Evolutionary conservation across 2,329 filamentous ascomycete genomes (phyloP).

Genomic region (Diaporthe aspalathi): DNA sequence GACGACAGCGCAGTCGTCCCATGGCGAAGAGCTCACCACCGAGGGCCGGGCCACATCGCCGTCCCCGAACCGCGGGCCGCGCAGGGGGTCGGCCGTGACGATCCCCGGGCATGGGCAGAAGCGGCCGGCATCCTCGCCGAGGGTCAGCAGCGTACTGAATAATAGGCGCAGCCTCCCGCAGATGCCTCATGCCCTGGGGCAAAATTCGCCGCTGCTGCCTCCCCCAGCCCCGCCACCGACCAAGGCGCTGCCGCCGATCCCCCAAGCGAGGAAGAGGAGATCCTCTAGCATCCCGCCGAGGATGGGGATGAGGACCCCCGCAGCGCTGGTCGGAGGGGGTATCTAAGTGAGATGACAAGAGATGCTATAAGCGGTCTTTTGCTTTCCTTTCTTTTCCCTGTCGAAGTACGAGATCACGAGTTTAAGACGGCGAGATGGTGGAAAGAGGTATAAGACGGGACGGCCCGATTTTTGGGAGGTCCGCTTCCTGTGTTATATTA

Average conservation of each 20-base stretch:
- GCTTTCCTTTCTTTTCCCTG: neutral
- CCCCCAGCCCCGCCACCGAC: slow-evolving; percentile 67
- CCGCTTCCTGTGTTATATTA: neutral
- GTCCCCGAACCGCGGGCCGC: slow-evolving; percentile 12
- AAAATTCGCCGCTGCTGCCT: slow-evolving; percentile 57
- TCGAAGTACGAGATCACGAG: neutral
- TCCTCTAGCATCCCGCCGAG: slow-evolving; percentile 32
- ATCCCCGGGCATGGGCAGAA: slow-evolving; percentile 18
- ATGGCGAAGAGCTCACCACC: neutral
- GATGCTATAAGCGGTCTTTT: neutral
- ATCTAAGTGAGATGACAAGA: neutral
- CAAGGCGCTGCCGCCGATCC: slow-evolving; percentile 66
- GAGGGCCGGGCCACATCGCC: slow-evolving; percentile 8
- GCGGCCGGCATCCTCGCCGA: slow-evolving; percentile 28
- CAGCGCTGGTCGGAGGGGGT: neutral
- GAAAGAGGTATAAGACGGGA: neutral
- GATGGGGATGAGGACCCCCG: slow-evolving; percentile 27
- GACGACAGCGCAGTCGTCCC: neutral
- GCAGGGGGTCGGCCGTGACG: slow-evolving; percentile 40
- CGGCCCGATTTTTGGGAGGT: neutral
- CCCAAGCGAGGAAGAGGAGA: slow-evolving; percentile 46
- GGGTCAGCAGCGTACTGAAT: neutral
- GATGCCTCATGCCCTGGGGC: slow-evolving; percentile 27
- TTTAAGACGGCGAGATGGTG: neutral
- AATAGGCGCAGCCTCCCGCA: slow-evolving; percentile 64